Conservation (phyloP, 2,329 filamentous ascomycete genomes). For the Fusarium tuaranense region DNA sequence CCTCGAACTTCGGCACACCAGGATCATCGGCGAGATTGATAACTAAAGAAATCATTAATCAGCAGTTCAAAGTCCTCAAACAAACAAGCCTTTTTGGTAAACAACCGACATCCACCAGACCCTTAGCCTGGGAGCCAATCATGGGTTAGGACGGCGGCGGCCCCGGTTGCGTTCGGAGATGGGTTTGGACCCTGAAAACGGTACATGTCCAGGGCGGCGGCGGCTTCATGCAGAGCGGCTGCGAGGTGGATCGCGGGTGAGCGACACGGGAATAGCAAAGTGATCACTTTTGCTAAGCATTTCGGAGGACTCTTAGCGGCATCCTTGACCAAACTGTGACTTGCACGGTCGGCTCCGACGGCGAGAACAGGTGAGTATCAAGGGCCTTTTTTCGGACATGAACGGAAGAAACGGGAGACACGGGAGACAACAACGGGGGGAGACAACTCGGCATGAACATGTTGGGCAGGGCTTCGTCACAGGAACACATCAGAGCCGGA, state of each 20-base stretch:
- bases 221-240: conserved; percentile 38
- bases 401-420: background rate
- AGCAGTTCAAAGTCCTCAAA: conserved; percentile 18
- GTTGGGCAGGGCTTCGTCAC: background rate
- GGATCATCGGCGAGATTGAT: background rate
- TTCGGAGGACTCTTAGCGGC: conserved; percentile 21
- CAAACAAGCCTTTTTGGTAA: conserved; percentile 29
- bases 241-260: conserved; percentile 42
- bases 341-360: background rate
- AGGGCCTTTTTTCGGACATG: background rate
- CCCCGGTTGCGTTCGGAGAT: conserved; percentile 10
- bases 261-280: conserved; percentile 23
- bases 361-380: background rate
- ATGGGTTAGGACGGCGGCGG: background rate
- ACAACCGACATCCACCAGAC: conserved; percentile 17
- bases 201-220: conserved; percentile 13
- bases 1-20: background rate
- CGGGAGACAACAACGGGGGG: conserved; percentile 5
- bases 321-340: conserved; percentile 10
- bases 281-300: conserved; percentile 23
- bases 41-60: conserved; percentile 23
- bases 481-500: conserved; percentile 6
- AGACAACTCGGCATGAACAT: background rate
- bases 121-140: conserved; percentile 28
- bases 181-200: conserved; percentile 41